These are phyloP conservation scores for Barnettozyma sp. DNA, from an alignment of 805 yeast genomes.

Conservation along the genomic window DNA sequence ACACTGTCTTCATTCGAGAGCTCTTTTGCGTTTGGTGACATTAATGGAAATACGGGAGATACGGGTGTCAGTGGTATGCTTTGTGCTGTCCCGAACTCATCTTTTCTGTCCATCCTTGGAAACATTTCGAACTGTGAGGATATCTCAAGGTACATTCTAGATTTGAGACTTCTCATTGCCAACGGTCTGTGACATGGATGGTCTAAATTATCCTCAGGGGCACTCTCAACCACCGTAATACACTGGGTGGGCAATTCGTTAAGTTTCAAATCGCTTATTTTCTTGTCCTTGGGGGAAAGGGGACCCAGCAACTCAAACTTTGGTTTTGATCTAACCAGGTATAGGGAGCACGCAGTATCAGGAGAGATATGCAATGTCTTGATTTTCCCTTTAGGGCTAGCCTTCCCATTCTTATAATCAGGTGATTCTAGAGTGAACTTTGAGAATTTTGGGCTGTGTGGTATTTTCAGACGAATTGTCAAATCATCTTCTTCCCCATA, in stretches of 20 bases:
- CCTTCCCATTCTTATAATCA: conserved; percentile 7
- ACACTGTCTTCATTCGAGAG: too few species aligned
- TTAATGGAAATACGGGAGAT: too few species aligned
- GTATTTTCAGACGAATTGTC: not conserved
- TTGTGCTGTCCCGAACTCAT: too few species aligned
- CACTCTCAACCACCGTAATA: not conserved
- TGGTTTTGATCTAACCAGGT: not conserved
- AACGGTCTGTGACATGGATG: not conserved
- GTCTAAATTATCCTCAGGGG: not conserved
- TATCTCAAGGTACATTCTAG: not conserved
- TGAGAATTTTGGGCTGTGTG: not conserved
- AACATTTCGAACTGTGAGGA: not conserved
- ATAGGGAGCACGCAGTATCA: not conserved
- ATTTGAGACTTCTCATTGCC: not conserved
- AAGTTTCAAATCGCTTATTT: not conserved
- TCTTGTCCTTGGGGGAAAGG: not conserved
- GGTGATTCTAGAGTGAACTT: not conserved
- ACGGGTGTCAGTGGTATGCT: too few species aligned
- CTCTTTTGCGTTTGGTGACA: too few species aligned
- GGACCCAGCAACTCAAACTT: not conserved
- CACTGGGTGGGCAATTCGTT: not conserved
- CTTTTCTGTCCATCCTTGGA: too few species aligned
- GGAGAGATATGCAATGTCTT: conserved; percentile 1
- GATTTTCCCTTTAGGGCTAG: not conserved
- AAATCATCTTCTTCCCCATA: not conserved